Evolutionary conservation across 139 green algal species (phyloP).

Genomic region (Haematococcus sp.): DNA sequence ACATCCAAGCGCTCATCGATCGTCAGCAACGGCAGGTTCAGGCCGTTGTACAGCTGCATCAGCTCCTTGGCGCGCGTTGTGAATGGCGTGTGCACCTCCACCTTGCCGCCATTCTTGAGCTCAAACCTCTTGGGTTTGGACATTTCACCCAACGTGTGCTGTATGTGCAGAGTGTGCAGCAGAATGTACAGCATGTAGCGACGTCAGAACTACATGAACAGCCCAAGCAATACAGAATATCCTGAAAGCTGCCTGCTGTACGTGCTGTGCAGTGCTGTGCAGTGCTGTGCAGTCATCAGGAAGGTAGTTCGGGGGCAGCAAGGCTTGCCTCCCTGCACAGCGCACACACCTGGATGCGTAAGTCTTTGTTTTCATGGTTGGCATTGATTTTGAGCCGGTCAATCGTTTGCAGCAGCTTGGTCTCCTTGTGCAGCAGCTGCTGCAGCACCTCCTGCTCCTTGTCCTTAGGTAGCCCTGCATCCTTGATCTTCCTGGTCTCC

Average conservation of each 20-base stretch:
- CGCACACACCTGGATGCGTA: constrained; percentile 36
- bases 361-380: constrained; percentile 53
- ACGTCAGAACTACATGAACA: no score
- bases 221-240: no score
- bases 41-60: constrained; percentile 72
- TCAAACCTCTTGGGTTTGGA: constrained; percentile 65
- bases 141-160: constrained; percentile 52
- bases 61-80: constrained; percentile 80
- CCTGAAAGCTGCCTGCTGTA: not conserved
- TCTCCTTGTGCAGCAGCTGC: constrained; percentile 77
- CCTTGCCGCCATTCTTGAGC: constrained; percentile 49
- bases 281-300: not conserved
- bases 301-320: no score
- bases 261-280: not conserved
- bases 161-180: no score
- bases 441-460: constrained; percentile 65
- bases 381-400: constrained; percentile 64
- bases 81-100: constrained; percentile 78
- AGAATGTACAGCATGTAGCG: constrained; percentile 25
- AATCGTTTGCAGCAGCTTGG: constrained; percentile 80
- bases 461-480: constrained; percentile 46
- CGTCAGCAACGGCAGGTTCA: constrained; percentile 53
- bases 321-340: no score
- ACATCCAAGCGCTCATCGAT: constrained; percentile 81
- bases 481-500: constrained; percentile 74